Conservation (phyloP, 2,329 filamentous ascomycete genomes). For the Claviceps sp. region DNA sequence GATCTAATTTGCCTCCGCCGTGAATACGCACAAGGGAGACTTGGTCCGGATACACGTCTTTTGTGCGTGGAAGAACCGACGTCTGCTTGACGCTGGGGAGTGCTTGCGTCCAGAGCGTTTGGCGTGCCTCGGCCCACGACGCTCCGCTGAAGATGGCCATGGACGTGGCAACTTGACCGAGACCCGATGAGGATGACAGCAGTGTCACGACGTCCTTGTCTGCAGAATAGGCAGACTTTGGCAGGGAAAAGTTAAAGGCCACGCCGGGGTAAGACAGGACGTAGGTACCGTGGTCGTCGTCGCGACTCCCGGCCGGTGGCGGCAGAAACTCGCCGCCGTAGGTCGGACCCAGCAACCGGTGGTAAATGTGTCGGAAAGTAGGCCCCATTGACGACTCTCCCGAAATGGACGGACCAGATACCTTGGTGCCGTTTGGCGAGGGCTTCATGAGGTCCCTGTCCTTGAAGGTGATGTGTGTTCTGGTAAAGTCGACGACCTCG, state of each 20-base stretch:
- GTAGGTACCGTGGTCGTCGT: constrained; percentile 56
- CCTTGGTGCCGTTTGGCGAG: constrained; percentile 21
- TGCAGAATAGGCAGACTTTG: constrained; percentile 59
- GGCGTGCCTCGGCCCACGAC: constrained; percentile 77
- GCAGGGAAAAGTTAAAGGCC: constrained; percentile 79
- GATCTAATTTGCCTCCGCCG: constrained; percentile 64
- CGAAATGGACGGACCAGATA: constrained; percentile 19
- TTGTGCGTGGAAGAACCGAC: constrained; percentile 53
- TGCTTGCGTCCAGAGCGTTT: constrained; percentile 60
- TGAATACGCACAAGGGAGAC: constrained; percentile 68
- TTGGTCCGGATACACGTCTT: constrained; percentile 77
- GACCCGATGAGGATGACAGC: constrained; percentile 63
- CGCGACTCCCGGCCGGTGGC: constrained; percentile 35
- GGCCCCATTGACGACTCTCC: constrained; percentile 41
- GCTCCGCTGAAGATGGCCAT: constrained; percentile 87
- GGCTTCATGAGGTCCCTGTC: constrained; percentile 65
- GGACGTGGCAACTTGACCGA: constrained; percentile 61
- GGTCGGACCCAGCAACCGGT: constrained; percentile 82
- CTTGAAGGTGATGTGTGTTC: constrained; percentile 70
- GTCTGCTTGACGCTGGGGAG: constrained; percentile 64
- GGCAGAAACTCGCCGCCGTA: constrained; percentile 87
- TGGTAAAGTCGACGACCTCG: constrained; percentile 82
- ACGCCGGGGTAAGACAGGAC: constrained; percentile 90
- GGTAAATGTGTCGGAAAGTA: constrained; percentile 80
- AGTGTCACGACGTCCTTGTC: constrained; percentile 73